These are phyloP conservation scores for Aureobasidium sp. DNA, from an alignment of 2,329 filamentous ascomycete genomes.

Conservation along the genomic window DNA sequence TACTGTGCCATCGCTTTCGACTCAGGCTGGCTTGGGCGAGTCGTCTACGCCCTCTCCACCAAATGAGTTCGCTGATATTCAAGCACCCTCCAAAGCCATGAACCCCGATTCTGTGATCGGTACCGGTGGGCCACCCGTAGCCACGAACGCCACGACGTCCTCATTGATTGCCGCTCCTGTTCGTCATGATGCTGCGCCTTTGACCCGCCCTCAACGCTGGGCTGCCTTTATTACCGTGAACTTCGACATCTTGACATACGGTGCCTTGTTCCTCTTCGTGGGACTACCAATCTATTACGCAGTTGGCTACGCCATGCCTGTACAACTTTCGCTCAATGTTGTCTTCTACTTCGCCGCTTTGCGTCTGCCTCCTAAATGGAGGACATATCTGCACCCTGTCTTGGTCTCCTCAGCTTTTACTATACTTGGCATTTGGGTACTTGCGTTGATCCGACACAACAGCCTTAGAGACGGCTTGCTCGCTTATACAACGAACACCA, in stretches of 20 bases:
- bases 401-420: slow-evolving; percentile 49
- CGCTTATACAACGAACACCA: slow-evolving; percentile 47
- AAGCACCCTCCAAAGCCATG: slow-evolving; percentile 20
- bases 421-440: slow-evolving; percentile 47
- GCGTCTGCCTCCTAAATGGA: slow-evolving; percentile 43
- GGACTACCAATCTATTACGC: slow-evolving; percentile 51
- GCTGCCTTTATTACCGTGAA: slow-evolving; percentile 41
- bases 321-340: slow-evolving; percentile 42
- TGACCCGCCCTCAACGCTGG: slow-evolving; percentile 45
- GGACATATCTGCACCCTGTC: slow-evolving; percentile 51
- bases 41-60: neutral
- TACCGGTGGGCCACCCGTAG: slow-evolving; percentile 22
- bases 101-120: slow-evolving; percentile 21
- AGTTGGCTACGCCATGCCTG: slow-evolving; percentile 44
- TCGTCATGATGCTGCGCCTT: slow-evolving; percentile 36
- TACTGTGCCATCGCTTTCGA: neutral
- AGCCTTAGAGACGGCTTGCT: slow-evolving; percentile 36
- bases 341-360: slow-evolving; percentile 47
- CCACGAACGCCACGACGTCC: neutral
- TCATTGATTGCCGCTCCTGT: slow-evolving; percentile 20
- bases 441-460: slow-evolving; percentile 42
- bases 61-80: slow-evolving; percentile 10
- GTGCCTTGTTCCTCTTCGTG: slow-evolving; percentile 41
- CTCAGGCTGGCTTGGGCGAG: neutral
- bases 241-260: slow-evolving; percentile 43